These are phyloP conservation scores for Aspergillus cejpii DNA, from an alignment of 2,329 filamentous ascomycete genomes.

Conservation along the genomic window DNA sequence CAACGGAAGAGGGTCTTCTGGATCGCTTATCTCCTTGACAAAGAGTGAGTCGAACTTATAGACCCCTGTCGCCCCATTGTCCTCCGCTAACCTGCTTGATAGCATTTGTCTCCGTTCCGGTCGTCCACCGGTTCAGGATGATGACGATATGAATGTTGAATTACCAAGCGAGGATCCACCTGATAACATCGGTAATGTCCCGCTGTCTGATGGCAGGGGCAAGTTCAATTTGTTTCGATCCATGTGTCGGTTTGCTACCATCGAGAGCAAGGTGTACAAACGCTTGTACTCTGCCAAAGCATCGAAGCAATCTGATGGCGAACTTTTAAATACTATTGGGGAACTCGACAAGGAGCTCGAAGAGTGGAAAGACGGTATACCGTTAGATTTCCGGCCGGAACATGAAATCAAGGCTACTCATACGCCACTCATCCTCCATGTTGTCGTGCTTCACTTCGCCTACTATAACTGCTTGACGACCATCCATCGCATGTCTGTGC, in stretches of 20 bases:
- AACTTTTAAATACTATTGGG: conserved; percentile 89
- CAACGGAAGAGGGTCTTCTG: conserved; percentile 75
- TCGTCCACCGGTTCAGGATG: conserved; percentile 64
- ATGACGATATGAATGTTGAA: conserved; percentile 91
- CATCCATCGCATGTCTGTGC: conserved; percentile 96
- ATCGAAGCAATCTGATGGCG: conserved; percentile 82
- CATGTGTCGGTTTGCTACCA: conserved; percentile 85
- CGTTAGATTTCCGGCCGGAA: conserved; percentile 92
- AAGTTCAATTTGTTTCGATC: conserved; percentile 93
- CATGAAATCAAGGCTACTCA: conserved; percentile 91
- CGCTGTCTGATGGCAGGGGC: conserved; percentile 75
- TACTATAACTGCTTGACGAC: conserved; percentile 98
- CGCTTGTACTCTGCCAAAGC: conserved; percentile 88
- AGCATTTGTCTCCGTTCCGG: conserved; percentile 65
- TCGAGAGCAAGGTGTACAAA: conserved; percentile 92
- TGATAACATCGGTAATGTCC: conserved; percentile 92
- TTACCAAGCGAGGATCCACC: conserved; percentile 82
- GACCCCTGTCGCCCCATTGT: conserved; percentile 6
- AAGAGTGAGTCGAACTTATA: conserved; percentile 48
- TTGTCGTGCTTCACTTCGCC: conserved; percentile 89
- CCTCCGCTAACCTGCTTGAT: conserved; percentile 10
- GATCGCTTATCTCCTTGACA: conserved; percentile 69
- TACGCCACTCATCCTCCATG: conserved; percentile 85
- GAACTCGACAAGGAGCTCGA: conserved; percentile 86
- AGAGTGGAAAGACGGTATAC: conserved; percentile 93